Evolutionary conservation across 2,329 filamentous ascomycete genomes (phyloP).

Genomic region (Hypoxylon sp.): DNA sequence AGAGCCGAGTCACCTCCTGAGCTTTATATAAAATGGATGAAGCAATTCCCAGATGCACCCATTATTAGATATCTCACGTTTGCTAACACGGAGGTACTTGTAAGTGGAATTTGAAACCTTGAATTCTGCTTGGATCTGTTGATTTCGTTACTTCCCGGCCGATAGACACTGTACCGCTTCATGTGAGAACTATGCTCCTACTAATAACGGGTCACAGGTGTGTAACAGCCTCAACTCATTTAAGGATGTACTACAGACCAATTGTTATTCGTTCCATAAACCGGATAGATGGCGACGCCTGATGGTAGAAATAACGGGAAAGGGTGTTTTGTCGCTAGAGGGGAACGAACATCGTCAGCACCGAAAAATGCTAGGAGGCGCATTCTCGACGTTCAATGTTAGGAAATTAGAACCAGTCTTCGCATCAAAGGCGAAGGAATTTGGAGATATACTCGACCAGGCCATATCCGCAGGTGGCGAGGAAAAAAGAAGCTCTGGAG

Average conservation of each 20-base stretch:
- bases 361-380: conserved; percentile 32
- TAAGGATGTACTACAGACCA: conserved; percentile 52
- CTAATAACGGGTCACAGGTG: conserved; percentile 25
- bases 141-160: too few relatives aligned
- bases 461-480: neutral
- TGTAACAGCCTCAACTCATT: conserved; percentile 48
- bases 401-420: conserved; percentile 37
- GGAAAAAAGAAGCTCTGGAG: neutral
- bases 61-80: conserved; percentile 53
- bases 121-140: too few relatives aligned
- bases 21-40: conserved; percentile 49
- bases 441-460: conserved; percentile 21
- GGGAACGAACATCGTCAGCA: conserved; percentile 31
- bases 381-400: conserved; percentile 34
- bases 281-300: conserved; percentile 32
- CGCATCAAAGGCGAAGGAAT: conserved; percentile 27
- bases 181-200: neutral
- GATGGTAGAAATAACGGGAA: conserved; percentile 32
- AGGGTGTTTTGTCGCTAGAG: conserved; percentile 33
- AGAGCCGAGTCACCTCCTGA: conserved; percentile 39
- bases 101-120: conserved; percentile 6
- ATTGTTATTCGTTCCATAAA: conserved; percentile 48
- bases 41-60: conserved; percentile 48
- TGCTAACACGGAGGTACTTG: conserved; percentile 50
- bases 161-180: neutral